Percentiles rank a stretch among this genome's conserved stretches.
These are phyloP conservation scores for Endothia cerciana DNA, from an alignment of 2,329 filamentous ascomycete genomes.

Conservation along the genomic window DNA sequence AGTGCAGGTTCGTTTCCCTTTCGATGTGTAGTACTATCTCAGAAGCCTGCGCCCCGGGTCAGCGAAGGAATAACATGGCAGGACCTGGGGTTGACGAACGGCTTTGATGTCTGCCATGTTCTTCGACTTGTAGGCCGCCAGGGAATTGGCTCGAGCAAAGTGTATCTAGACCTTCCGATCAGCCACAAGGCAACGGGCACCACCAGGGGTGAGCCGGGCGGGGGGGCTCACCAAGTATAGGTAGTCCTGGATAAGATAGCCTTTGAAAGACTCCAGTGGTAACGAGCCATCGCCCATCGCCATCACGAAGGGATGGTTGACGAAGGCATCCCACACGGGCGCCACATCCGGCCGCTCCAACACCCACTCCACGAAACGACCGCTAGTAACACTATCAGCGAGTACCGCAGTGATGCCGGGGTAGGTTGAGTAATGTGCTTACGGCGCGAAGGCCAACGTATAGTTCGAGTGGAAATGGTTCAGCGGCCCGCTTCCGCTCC, in stretches of 20 bases:
- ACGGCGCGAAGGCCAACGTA: constrained; percentile 69
- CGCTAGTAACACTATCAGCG: constrained; percentile 48
- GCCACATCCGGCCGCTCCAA: constrained; percentile 76
- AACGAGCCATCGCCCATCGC: constrained; percentile 76
- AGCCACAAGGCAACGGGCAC: not conserved
- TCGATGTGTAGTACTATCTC: constrained; percentile 76
- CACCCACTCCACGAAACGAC: constrained; percentile 82
- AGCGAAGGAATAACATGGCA: not conserved
- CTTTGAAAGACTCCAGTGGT: constrained; percentile 77
- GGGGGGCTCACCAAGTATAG: constrained; percentile 70
- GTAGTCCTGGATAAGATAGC: constrained; percentile 91
- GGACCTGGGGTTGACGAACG: constrained; percentile 44
- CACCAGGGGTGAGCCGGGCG: not conserved
- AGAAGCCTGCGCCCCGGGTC: constrained; percentile 35
- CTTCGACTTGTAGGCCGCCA: constrained; percentile 84
- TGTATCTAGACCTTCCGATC: constrained; percentile 61
- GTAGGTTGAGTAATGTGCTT: constrained; percentile 33
- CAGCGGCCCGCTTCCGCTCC: constrained; percentile 71
- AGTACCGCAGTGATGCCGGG: too few species aligned
- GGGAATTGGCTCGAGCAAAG: constrained; percentile 83
- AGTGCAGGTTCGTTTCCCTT: constrained; percentile 78
- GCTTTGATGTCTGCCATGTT: constrained; percentile 72
- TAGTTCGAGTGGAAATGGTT: constrained; percentile 79
- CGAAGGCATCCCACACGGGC: constrained; percentile 73
- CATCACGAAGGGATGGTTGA: constrained; percentile 81